A percentile compares a stretch with the other conserved stretches of the same genome.
phyloP scores from a whole-genome alignment of 2,329 filamentous ascomycete genomes.

The Penicillium sp. region DNA sequence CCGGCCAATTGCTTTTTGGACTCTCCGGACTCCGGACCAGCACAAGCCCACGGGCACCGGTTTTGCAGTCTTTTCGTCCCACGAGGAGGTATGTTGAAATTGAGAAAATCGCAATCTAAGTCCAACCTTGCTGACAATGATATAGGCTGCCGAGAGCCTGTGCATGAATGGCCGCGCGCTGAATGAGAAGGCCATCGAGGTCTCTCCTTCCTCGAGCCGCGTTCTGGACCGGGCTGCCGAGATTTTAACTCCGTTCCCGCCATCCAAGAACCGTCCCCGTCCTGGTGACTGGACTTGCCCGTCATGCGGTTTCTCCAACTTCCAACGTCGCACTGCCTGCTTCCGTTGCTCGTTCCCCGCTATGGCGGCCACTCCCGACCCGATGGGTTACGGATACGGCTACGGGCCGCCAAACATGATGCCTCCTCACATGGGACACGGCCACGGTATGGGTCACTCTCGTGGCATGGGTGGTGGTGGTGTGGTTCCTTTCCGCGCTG shows the following conservation, averaged over 20 bases:
- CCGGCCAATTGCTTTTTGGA: slow-evolving; percentile 98
- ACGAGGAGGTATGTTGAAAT: slow-evolving; percentile 76
- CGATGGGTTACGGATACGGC: slow-evolving; percentile 61
- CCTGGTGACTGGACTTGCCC: slow-evolving; percentile 99
- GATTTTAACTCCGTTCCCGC: slow-evolving; percentile 93
- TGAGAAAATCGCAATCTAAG: background rate
- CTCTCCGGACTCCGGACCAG: slow-evolving; percentile 91
- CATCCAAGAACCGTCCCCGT: slow-evolving; percentile 94
- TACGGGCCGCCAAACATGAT: slow-evolving; percentile 70
- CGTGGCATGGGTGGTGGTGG: slow-evolving; percentile 67
- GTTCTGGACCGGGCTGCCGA: slow-evolving; percentile 93
- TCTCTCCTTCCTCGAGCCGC: slow-evolving; percentile 93
- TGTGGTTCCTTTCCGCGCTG: slow-evolving; percentile 92
- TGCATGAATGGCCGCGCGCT: slow-evolving; percentile 99
- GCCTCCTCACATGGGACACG: slow-evolving; percentile 66
- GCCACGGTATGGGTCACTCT: slow-evolving; percentile 54
- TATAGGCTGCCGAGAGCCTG: slow-evolving; percentile 83
- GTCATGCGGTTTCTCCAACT: slow-evolving; percentile 98
- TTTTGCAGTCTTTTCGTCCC: slow-evolving; percentile 97
- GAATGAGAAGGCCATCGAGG: slow-evolving; percentile 98
- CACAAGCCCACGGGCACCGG: slow-evolving; percentile 99
- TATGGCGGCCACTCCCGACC: slow-evolving; percentile 71
- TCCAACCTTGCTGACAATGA: slow-evolving; percentile 5
- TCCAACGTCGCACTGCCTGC: slow-evolving; percentile 95
- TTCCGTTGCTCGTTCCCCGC: slow-evolving; percentile 99